Percentiles rank a stretch among this genome's conserved stretches.
Conservation (phyloP, 495 filamentous ascomycete species). For the Penicillium diatomitis region DNA sequence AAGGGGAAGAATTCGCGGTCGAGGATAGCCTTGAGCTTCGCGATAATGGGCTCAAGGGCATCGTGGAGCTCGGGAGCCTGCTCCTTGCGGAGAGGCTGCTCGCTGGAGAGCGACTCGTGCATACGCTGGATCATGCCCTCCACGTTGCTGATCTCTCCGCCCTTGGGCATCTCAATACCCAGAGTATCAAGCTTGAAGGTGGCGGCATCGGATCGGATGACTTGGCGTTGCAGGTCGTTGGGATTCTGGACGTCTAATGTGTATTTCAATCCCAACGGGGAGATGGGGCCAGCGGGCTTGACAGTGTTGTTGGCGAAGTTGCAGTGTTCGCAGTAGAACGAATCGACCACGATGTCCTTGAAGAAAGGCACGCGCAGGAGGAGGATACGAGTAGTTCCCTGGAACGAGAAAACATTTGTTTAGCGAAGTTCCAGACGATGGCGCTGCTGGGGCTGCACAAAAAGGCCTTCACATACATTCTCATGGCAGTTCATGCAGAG, state of each 20-base stretch:
- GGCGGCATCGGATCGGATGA: slow-evolving; percentile 85
- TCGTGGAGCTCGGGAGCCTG: slow-evolving; percentile 64
- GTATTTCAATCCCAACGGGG: slow-evolving; percentile 77
- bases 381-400: slow-evolving; percentile 80
- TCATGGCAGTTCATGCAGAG: slow-evolving; percentile 84
- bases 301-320: slow-evolving; percentile 83
- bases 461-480: slow-evolving; percentile 48
- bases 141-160: slow-evolving; percentile 83
- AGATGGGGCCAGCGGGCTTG: slow-evolving; percentile 81
- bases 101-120: slow-evolving; percentile 62
- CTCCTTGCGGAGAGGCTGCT: slow-evolving; percentile 65
- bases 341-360: slow-evolving; percentile 93
- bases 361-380: slow-evolving; percentile 92
- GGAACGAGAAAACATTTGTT: not conserved
- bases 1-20: slow-evolving; percentile 75
- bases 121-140: slow-evolving; percentile 77
- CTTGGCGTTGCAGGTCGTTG: slow-evolving; percentile 70
- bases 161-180: slow-evolving; percentile 84
- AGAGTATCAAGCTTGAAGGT: slow-evolving; percentile 72
- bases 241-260: slow-evolving; percentile 59
- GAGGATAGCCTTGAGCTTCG: slow-evolving; percentile 62
- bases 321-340: slow-evolving; percentile 87
- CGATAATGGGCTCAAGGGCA: slow-evolving; percentile 65
- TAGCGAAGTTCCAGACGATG: too few relatives aligned
- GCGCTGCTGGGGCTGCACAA: too few relatives aligned